These are phyloP conservation scores for Claviceps quebecensis DNA, from an alignment of 2,329 filamentous ascomycete genomes.

Conservation along the genomic window DNA sequence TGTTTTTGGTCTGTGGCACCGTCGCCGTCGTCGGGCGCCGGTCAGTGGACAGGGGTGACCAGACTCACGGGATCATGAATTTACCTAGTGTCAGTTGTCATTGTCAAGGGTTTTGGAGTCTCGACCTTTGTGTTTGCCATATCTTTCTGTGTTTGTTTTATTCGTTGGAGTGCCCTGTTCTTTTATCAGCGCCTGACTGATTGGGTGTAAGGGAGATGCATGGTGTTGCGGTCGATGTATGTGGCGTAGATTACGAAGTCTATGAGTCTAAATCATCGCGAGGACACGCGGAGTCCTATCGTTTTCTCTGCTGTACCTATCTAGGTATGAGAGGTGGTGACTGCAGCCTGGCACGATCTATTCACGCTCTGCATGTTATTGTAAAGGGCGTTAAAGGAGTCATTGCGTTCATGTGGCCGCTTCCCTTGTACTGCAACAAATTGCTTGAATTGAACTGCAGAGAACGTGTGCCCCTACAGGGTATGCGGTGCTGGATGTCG, in stretches of 20 bases:
- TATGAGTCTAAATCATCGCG: not conserved
- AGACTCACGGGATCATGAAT: not conserved
- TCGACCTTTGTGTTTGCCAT: not conserved
- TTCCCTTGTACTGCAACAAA: too few species aligned
- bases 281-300: too few species aligned
- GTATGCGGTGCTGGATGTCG: too few species aligned
- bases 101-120: not conserved
- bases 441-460: too few species aligned
- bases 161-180: not conserved
- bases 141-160: not conserved
- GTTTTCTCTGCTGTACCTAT: too few species aligned
- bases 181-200: not conserved
- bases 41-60: not conserved
- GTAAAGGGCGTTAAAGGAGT: too few species aligned
- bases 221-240: not conserved
- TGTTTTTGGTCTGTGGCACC: not conserved
- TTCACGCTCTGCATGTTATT: too few species aligned
- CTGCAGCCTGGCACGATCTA: too few species aligned
- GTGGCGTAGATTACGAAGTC: not conserved
- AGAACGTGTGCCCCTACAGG: too few species aligned
- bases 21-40: not conserved
- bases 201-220: not conserved
- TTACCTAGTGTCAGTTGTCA: too few species aligned
- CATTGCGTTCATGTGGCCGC: too few species aligned
- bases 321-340: too few species aligned